A percentile compares a stretch with the other conserved stretches of the same genome.
phyloP scores from a whole-genome alignment of 257 asterid species.

The Nicotiana otophora region DNA sequence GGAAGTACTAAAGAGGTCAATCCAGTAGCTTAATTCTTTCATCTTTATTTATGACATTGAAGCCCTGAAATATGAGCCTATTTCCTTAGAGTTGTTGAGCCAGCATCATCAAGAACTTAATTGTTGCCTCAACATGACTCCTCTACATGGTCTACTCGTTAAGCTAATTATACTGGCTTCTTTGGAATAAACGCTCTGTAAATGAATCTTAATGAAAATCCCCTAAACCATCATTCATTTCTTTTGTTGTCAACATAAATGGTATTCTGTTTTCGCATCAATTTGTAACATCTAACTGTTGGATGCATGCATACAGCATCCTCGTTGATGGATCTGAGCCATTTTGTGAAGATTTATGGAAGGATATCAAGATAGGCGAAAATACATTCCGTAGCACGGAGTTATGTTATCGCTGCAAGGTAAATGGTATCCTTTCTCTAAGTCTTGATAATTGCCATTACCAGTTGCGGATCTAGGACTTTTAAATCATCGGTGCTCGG shows the following conservation, averaged over 20 bases:
- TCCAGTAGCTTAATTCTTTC: neutral
- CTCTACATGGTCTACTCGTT: neutral
- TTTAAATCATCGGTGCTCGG: too few relatives aligned
- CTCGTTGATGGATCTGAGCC: slow-evolving; percentile 47
- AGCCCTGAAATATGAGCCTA: neutral
- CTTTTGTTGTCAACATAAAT: neutral
- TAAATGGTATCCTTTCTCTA: slow-evolving; percentile 16
- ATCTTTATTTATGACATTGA: neutral
- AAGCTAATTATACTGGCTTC: neutral
- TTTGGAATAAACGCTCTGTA: neutral
- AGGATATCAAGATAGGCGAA: slow-evolving; percentile 39
- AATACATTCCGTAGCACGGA: slow-evolving; percentile 36
- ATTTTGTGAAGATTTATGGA: slow-evolving; percentile 60
- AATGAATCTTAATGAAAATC: neutral
- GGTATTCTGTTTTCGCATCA: neutral
- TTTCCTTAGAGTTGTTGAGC: neutral
- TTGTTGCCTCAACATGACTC: neutral
- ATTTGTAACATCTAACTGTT: neutral
- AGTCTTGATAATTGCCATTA: neutral
- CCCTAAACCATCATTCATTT: neutral
- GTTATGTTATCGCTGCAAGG: slow-evolving; percentile 59
- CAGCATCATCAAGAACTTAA: neutral
- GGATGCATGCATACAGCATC: slow-evolving; percentile 26
- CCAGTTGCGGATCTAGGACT: too few relatives aligned
- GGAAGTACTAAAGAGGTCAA: neutral